These are phyloP conservation scores for Canavalia ensiformis DNA, from an alignment of 306 rosid species.

Conservation along the genomic window DNA sequence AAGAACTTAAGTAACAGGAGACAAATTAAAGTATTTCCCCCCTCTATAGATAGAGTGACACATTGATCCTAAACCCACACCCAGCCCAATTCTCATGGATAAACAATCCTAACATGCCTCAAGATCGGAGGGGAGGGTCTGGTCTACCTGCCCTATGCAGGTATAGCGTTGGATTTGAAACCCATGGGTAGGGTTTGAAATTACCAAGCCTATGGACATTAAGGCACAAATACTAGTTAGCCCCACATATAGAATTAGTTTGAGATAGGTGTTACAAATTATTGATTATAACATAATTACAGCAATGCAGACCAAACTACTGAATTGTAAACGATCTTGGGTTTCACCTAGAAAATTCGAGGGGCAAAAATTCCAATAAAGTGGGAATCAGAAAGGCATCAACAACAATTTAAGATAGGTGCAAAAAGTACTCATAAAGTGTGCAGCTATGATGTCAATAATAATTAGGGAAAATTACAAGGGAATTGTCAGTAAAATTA, in stretches of 20 bases:
- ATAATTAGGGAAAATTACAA: background rate
- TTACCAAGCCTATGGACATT: background rate
- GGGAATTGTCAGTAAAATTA: background rate
- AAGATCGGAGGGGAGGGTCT: background rate
- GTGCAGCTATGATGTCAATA: background rate
- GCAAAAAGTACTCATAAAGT: background rate
- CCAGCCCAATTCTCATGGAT: background rate
- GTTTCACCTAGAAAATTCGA: background rate
- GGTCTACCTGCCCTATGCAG: background rate
- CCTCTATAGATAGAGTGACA: background rate
- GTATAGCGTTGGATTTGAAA: background rate
- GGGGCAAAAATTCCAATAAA: background rate
- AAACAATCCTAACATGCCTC: background rate
- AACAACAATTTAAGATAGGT: background rate
- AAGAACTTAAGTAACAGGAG: background rate
- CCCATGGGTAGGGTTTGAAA: background rate
- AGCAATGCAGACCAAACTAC: slow-evolving; percentile 1
- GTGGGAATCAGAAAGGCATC: background rate
- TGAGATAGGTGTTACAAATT: background rate
- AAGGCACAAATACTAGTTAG: background rate
- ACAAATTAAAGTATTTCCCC: background rate
- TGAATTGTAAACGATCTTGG: background rate
- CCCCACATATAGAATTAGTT: background rate
- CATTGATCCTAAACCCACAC: slow-evolving; percentile 9
- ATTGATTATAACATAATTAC: background rate